Evolutionary conservation across 345 rosid species (phyloP), one percentile per base, ranked within the genome.

Genomic region (Pistacia integerrima): DNA sequence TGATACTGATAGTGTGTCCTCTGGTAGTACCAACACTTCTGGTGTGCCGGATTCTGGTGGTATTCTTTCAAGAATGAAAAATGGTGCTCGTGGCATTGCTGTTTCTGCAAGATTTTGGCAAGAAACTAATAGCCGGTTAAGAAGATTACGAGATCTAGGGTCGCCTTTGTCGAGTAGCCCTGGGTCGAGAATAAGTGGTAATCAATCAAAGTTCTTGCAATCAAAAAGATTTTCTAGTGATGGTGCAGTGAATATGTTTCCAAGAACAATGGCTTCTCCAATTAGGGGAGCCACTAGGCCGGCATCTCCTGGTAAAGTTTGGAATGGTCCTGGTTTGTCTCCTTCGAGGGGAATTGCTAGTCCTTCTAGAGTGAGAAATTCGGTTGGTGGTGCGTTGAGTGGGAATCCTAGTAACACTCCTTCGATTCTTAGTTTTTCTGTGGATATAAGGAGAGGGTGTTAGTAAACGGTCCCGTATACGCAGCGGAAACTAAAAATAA

Each of bases 21-120:
- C 76, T 49, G 69, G 76, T 73, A 73, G 76, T 33, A 73, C 76
- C 69, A 62, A 62, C 69, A 85, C 86, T 83, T 74, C 77, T 22
- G 77, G 71, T 4, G 88, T 88, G 57, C 89, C 96, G 72, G 97
- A 95, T 75, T 85, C 89, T 70, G 99, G 92, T 75, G 90, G 92
- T 78, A 85, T 91, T 77, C 44, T 77, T 74, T 73, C 91, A 82
- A 22, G 91, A 86, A 62, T 80, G 83, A 90, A 82, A 78, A 83
- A 64, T 74, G 89, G 74, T 64, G 77, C 85, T 22, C 87, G 87
- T 66, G 89, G 88, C 44, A 80, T 75, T 55, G 75, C 48, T 51
- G 80, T 84, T 70, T 95, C 97, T 57, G 90, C 97, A 4, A 91
- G 87, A 84, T 95, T 95, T 83, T 95, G 99, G 98, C 99, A 89